Evolutionary conservation across 2,329 filamentous ascomycete species (phyloP).

Genomic region (Fusarium coffeatum): DNA sequence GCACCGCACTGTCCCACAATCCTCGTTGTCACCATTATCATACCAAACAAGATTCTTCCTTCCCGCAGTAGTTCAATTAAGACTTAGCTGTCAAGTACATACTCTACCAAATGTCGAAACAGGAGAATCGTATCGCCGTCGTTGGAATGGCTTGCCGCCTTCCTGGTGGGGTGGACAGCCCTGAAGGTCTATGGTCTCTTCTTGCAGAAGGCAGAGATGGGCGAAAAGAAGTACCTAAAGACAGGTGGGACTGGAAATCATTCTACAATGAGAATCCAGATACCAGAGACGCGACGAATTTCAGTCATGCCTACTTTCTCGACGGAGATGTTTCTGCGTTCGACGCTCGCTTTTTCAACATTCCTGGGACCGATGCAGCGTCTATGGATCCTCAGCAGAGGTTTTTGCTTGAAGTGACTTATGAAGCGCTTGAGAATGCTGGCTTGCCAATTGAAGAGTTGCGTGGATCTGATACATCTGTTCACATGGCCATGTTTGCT

Average conservation of each 20-base stretch:
- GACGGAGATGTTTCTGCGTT: constrained; percentile 3
- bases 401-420: neutral
- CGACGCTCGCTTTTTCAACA: constrained; percentile 13
- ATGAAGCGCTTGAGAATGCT: constrained; percentile 3
- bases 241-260: constrained; percentile 5
- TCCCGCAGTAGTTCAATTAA: too few species aligned
- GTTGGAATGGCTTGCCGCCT: constrained; percentile 11
- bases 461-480: neutral
- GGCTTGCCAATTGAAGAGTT: neutral
- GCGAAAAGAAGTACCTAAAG: neutral
- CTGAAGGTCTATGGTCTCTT: constrained; percentile 1
- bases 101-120: neutral
- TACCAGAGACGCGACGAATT: neutral
- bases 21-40: too few species aligned
- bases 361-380: constrained; percentile 1
- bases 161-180: neutral
- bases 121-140: constrained; percentile 2
- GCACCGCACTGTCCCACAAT: too few species aligned
- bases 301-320: constrained; percentile 9
- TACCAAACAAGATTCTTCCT: too few species aligned
- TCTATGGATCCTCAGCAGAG: constrained; percentile 14
- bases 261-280: constrained; percentile 13
- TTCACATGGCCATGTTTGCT: constrained; percentile 3
- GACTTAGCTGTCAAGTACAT: too few species aligned
- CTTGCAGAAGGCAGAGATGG: constrained; percentile 3